Evolutionary conservation across 2,329 filamentous ascomycete genomes (phyloP), one percentile per base, ranked within the genome.

Genomic region (Neofusicoccum laricinum): DNA sequence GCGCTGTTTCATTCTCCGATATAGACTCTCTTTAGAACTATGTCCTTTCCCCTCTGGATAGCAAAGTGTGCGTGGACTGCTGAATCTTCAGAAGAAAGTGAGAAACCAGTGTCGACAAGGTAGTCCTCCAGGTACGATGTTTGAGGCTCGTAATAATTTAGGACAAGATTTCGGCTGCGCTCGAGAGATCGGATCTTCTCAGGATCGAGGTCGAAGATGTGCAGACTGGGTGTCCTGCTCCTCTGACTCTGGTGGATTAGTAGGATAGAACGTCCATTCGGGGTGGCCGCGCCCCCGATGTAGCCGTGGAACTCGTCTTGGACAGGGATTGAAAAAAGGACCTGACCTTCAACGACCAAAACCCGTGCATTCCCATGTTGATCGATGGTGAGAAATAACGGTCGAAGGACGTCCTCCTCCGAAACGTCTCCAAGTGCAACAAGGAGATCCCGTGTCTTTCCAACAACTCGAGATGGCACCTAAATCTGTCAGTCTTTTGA

Each of bases 381-480:
- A 38, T 61, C 45, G 38, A 61, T 30, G 19, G 58, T 50, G 19
- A 61, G 45, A 4, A 61, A 61, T 12, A 61, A 36, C n/a, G 45
- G 45, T 30, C 51, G 51, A 10, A 32, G 3, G 25, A 2, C 30
- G 14, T 7, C 32, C 19, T 30, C 25, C 15, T 61, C 34, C 14
- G 21, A 61, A 6, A 14, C 15, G 1, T 48, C 40, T 11, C 15
- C 17, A 17, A 48, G 36, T 10, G 43, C 15, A 19, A 61, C 46
- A 11, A 61, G 34, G 4, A 61, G 30, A 32, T 61, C 34, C n/a
- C 58, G 30, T 4, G 30, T 11, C 15, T n/a, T 36, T 34, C 34
- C 32, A 10, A 32, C 32, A n/a, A 25, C 3, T 17, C 8, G 17
- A 15, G 45, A 50, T 19, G 32, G 4, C 14, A 36, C 17, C 40